Evolutionary conservation across 1,284 basidiomycete species (phyloP).

Genomic region (Ustilago vetiveriae): DNA sequence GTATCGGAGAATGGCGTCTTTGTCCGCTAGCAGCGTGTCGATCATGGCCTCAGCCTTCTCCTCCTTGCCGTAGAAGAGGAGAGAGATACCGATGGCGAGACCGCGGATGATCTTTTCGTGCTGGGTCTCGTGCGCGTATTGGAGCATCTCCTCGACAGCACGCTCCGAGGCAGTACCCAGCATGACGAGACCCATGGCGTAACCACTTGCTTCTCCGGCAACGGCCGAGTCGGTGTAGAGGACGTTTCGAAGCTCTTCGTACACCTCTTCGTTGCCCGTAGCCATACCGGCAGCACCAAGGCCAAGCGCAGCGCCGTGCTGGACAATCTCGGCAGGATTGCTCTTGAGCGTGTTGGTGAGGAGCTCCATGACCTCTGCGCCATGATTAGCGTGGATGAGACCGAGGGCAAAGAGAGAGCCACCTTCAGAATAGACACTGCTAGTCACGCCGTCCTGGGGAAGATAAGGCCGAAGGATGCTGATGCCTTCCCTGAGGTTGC

Average conservation of each 20-base stretch:
- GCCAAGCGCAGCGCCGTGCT: conserved; percentile 67
- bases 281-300: conserved; percentile 67
- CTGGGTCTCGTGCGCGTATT: conserved; percentile 67
- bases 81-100: conserved; percentile 65
- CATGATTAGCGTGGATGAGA: conserved; percentile 66
- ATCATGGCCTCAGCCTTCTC: conserved; percentile 63
- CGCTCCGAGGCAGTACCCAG: conserved; percentile 63
- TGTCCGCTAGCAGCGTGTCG: conserved; percentile 63
- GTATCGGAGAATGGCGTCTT: conserved; percentile 66
- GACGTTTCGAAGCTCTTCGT: conserved; percentile 65
- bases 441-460: conserved; percentile 61
- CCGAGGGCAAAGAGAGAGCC: conserved; percentile 66
- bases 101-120: conserved; percentile 68
- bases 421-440: conserved; percentile 65
- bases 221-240: conserved; percentile 66
- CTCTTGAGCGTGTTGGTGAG: conserved; percentile 64
- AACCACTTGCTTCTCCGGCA: conserved; percentile 66
- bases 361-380: conserved; percentile 63
- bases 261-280: conserved; percentile 65
- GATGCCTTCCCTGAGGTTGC: conserved; percentile 64
- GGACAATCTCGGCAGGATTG: conserved; percentile 65
- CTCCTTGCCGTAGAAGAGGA: conserved; percentile 66
- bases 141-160: conserved; percentile 67
- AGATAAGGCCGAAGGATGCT: conserved; percentile 64
- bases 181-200: conserved; percentile 67